Evolutionary conservation across 2,329 filamentous ascomycete species (phyloP), one percentile per base, ranked within the genome.

Genomic region (Hymenoscyphus fraxineus): DNA sequence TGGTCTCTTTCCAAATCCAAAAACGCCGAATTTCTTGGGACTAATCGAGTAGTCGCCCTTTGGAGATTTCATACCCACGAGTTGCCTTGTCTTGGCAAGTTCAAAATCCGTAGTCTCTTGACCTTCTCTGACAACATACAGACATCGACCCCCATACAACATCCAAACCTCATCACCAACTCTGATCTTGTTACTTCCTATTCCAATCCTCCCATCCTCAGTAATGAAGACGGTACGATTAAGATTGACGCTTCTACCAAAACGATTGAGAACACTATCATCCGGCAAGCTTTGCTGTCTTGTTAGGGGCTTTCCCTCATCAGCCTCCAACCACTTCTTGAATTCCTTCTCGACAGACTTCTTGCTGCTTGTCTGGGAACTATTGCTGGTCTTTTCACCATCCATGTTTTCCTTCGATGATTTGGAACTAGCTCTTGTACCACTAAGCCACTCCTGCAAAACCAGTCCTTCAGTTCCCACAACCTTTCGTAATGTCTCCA

Each of bases 161-260:
- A 59, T 19, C 35, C 35, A 59, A 39, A 59, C 19, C 38, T 59
- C 57, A 27, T 59, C 57, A 22, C 57, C 32, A 22, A 41, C 57
- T 27, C 38, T 19, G 12, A 39, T 40, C n/a, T 41, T 39, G 16
- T 35, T 35, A 27, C 31, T 39, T 6, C 57, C 57, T 27, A 59
- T 38, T 9, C 57, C 57, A 22, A 59, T 39, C 10, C 19, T 32
- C 2, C 57, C 57, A 59, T 59, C 39, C 9, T 41, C 9, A 3
- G 58, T 59, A 1, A 59, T 9, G 13, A 59, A 59, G 3, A 59
- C 15, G 3, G 58, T 59, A 9, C 38, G n/a, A 59, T 59, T 59
- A 3, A 59, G 27, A 59, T 59, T 13, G 12, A 59, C 58, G 1
- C 9, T 12, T 12, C 27, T 41, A 16, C 38, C 38, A 16, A 59